A percentile compares a stretch with the other conserved stretches of the same genome.
These are phyloP conservation scores for Teunomyces gatunensis DNA, from an alignment of 805 yeast genomes.

Conservation along the genomic window DNA sequence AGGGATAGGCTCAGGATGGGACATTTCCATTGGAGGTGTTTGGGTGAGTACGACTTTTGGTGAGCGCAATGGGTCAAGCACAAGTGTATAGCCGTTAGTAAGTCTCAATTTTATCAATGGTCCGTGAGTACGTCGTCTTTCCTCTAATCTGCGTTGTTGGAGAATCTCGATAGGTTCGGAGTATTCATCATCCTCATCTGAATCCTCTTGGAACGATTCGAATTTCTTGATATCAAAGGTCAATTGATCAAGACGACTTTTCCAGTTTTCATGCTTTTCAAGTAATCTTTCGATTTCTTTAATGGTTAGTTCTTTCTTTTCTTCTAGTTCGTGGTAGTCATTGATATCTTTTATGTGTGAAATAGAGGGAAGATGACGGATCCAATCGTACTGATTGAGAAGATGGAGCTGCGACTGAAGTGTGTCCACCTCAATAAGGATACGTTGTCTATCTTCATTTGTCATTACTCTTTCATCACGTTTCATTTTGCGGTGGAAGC, in stretches of 20 bases:
- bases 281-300: constrained; percentile 42
- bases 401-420: constrained; percentile 44
- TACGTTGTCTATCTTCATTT: constrained; percentile 50
- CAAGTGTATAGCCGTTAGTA: constrained; percentile 34
- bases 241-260: constrained; percentile 26
- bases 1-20: too few relatives aligned
- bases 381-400: constrained; percentile 47
- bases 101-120: constrained; percentile 36
- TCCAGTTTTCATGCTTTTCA: constrained; percentile 39
- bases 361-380: constrained; percentile 40
- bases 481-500: constrained; percentile 58
- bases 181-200: constrained; percentile 26
- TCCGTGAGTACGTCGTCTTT: constrained; percentile 29
- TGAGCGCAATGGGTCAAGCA: constrained; percentile 37
- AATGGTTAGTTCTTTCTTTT: constrained; percentile 52
- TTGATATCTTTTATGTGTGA: constrained; percentile 48
- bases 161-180: constrained; percentile 22
- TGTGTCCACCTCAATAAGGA: constrained; percentile 56
- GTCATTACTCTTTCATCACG: constrained; percentile 63
- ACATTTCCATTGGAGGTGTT: background rate
- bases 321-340: constrained; percentile 49
- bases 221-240: constrained; percentile 22
- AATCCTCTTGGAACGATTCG: constrained; percentile 9
- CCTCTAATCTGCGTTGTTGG: constrained; percentile 18
- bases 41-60: constrained; percentile 18